phyloP scores from a whole-genome alignment of 129 eudicot species.

The Pseudognaphalium luteoalbum region DNA sequence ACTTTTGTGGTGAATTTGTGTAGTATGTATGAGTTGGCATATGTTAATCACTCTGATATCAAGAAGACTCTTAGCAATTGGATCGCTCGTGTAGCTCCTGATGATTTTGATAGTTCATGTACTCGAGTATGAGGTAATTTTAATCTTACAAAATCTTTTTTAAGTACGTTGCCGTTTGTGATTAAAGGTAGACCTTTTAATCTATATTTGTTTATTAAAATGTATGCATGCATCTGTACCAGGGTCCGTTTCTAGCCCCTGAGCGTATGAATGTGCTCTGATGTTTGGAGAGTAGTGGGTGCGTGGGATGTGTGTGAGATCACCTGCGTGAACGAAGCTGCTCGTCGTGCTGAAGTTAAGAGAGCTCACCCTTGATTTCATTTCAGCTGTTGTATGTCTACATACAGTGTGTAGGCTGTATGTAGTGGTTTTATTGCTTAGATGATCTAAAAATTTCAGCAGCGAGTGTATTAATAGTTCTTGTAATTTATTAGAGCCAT shows the following conservation, averaged over 20 bases:
- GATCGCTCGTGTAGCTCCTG: conserved; percentile 98
- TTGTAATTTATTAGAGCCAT: not conserved
- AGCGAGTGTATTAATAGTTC: conserved; percentile 67
- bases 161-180: not conserved
- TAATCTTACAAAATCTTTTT: not conserved
- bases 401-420: not conserved
- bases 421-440: conserved; percentile 49
- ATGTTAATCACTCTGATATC: conserved; percentile 78
- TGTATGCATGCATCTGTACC: not conserved
- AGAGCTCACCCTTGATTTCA: not conserved
- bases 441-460: conserved; percentile 42
- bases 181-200: not conserved
- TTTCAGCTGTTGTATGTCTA: not conserved
- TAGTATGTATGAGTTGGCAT: conserved; percentile 96
- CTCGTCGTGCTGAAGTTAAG: not conserved
- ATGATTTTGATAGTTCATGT: conserved; percentile 84
- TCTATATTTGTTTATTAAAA: not conserved
- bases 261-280: not conserved
- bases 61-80: conserved; percentile 90
- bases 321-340: not conserved
- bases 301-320: too few relatives aligned
- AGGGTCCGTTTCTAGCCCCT: not conserved
- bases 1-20: conserved; percentile 91
- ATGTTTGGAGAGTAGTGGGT: too few relatives aligned
- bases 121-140: conserved; percentile 60